phyloP scores from a whole-genome alignment of 1,139 yeast species.

The Yamadazyma blattariae region DNA sequence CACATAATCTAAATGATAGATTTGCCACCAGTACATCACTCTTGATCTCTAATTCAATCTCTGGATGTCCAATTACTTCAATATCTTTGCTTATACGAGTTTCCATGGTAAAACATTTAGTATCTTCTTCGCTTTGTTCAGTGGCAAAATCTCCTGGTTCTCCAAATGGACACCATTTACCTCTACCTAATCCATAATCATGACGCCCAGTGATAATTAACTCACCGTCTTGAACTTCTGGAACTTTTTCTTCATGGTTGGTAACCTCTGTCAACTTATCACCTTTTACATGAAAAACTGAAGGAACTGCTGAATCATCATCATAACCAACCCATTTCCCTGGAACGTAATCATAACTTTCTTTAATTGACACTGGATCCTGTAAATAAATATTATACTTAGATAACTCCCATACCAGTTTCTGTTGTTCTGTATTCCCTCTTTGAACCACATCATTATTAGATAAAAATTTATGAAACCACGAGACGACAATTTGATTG shows the following conservation, averaged over 20 bases:
- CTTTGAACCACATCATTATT: no score
- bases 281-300: constrained; percentile 8
- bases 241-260: constrained; percentile 10
- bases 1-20: constrained; percentile 29
- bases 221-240: no score
- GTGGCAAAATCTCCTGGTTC: constrained; percentile 42
- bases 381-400: constrained; percentile 36
- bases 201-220: constrained; percentile 29
- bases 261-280: not conserved
- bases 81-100: constrained; percentile 18
- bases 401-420: constrained; percentile 7
- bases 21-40: constrained; percentile 32
- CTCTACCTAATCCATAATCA: constrained; percentile 39
- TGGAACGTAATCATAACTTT: constrained; percentile 28
- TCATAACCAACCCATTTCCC: constrained; percentile 33
- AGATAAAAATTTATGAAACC: constrained; percentile 33
- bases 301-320: constrained; percentile 6
- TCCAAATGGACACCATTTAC: constrained; percentile 43
- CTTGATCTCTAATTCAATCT: constrained; percentile 22
- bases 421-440: not conserved
- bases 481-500: constrained; percentile 32
- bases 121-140: constrained; percentile 37
- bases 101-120: constrained; percentile 32
- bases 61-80: constrained; percentile 34
- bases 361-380: constrained; percentile 30